These are phyloP conservation scores for Alternaria arborescens DNA, from an alignment of 2,329 filamentous ascomycete species.

Conservation along the genomic window DNA sequence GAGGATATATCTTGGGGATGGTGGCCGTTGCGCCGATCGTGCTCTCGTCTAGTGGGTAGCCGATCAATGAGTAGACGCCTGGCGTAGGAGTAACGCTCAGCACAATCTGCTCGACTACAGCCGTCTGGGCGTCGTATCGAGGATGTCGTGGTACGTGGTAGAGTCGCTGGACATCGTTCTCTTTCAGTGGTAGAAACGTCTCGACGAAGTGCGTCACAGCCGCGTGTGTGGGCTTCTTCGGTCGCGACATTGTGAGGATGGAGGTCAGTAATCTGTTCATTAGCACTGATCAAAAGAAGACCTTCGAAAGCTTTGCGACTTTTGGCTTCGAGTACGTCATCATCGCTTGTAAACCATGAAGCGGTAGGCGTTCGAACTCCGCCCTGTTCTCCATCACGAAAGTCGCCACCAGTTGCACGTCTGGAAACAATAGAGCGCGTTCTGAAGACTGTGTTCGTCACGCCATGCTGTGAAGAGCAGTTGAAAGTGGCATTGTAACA, in stretches of 20 bases:
- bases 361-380: neutral
- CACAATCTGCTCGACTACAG: constrained; percentile 41
- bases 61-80: constrained; percentile 41
- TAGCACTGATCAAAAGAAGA: constrained; percentile 8
- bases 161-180: constrained; percentile 46
- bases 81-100: constrained; percentile 44
- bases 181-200: constrained; percentile 39
- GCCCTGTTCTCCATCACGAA: neutral
- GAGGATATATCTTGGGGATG: constrained; percentile 6
- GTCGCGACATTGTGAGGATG: constrained; percentile 28
- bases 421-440: neutral
- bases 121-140: constrained; percentile 39
- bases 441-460: neutral
- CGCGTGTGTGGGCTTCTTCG: constrained; percentile 38
- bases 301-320: constrained; percentile 14
- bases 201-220: constrained; percentile 39
- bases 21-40: constrained; percentile 3
- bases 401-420: neutral
- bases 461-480: neutral
- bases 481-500: neutral
- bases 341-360: neutral
- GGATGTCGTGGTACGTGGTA: constrained; percentile 45
- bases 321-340: constrained; percentile 34
- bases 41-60: constrained; percentile 20
- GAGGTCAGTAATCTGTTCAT: constrained; percentile 11